Percentiles rank a stretch among this genome's conserved stretches.
Evolutionary conservation across 164 flowering plant genomes (phyloP).

Genomic region (Chimonanthus praecox): DNA sequence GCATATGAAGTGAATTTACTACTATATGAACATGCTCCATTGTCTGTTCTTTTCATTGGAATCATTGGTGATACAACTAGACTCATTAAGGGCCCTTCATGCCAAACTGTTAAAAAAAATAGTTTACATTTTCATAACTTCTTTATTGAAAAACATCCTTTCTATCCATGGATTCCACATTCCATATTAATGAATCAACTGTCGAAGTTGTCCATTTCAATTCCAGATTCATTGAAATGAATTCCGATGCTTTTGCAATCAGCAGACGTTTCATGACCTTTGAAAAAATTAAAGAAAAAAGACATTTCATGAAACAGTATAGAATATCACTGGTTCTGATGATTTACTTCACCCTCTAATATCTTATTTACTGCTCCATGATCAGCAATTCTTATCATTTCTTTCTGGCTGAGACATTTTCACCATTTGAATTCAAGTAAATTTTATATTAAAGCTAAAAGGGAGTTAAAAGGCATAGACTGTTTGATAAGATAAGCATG

Average conservation of each 20-base stretch:
- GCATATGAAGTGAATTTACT: neutral
- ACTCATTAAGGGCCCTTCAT: neutral
- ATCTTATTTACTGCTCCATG: neutral
- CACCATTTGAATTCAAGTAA: no score
- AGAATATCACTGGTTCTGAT: neutral
- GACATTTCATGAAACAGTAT: neutral
- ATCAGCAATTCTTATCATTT: no score
- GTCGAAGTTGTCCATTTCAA: neutral
- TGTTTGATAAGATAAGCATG: neutral
- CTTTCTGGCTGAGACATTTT: no score
- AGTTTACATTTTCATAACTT: neutral
- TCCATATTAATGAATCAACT: neutral
- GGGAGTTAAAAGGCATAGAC: neutral
- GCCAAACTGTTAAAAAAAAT: neutral
- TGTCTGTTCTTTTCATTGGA: neutral
- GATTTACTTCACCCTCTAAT: neutral
- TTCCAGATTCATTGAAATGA: no score
- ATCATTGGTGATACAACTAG: neutral
- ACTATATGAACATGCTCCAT: neutral
- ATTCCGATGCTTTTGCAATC: no score
- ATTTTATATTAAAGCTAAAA: no score
- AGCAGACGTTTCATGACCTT: no score
- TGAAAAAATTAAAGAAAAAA: no score
- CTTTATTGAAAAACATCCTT: neutral
- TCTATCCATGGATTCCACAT: neutral